Base-by-base conservation (phyloP, 2,329 filamentous ascomycete species). In the Cercospora sp. region DNA sequence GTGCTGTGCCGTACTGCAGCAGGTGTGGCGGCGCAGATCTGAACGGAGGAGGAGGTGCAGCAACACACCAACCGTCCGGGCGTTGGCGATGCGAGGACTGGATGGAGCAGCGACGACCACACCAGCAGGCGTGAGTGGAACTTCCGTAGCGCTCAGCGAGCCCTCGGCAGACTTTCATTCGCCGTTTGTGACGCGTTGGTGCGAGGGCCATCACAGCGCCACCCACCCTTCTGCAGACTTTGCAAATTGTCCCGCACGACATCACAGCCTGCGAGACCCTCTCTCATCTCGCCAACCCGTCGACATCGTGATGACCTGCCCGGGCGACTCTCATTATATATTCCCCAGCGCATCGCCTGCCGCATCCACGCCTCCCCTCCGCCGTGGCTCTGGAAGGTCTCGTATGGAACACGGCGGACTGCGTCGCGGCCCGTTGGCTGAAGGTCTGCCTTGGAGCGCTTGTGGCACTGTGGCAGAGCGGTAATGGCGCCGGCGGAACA, bases 121-220 rank as follows among this genome's bases (percentile, higher is more conserved):
- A 53, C 18, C 20, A 53, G 48, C 48, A 53, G n/a, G 23, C 18
- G 6, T 26, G 48, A 20, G 48, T 53, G 20, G 13, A 28, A 57
- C 20, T 16, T 26, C 53, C 23, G 53, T 30, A 48, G 42, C 42
- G 42, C 36, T 8, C 42, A 23, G 42, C 42, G 53, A 28, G 13
- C 16, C 53, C 53, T 57, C 23, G 53, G 53, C 53, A 57, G 23
- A 57, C 23, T 28, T 31, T 57, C 16, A 30, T 57, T n/a, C 53
- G 53, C 23, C 53, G 18, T 28, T 53, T 8, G 48, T 57, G 28
- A 28, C 53, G 53, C 53, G 16, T 26, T 28, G 53, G 28, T 31
- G 53, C 53, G 13, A 57, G 31, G 51, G 57, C 57, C 48, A 59
- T 65, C 64, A 65, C 64, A 57, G 58, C 58, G 64, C 58, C 64